Evolutionary conservation across 176 grass and related monocot species (phyloP), one percentile per base, ranked within the genome.

Genomic region (Microstegium vimineum): DNA sequence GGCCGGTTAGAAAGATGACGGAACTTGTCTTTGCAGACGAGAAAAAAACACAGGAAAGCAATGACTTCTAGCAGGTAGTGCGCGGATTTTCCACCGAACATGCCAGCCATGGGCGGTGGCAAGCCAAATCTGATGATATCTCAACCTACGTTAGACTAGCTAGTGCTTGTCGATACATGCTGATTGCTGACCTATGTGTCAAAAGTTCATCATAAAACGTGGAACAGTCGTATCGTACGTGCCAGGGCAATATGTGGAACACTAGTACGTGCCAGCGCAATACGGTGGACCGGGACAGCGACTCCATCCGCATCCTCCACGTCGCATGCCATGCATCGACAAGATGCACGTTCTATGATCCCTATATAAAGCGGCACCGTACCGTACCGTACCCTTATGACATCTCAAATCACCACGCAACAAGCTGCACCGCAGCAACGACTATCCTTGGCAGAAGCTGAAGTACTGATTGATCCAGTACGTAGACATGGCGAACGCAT

Each of bases 401-500:
- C 75, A 85, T 17, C 38, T 61, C 71, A 16, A 38, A 23, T 17
- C 78, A 82, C 28, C 38, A 14, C 60, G 8, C 4, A 33, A 5
- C 52, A 73, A 63, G 57, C 70, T 23, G 37, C 67, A 26, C 35
- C 36, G 12, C 38, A 46, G 40, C 69, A 71, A 28, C 69, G 0
- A 18, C 22, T 54, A 30, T 4, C 25, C 33, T 22, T 10, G 5
- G 6, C 8, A 14, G 15, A 26, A 23, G 10, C 38, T 61, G 43
- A 47, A 37, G 1, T 14, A 3, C 0, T 11, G 23, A 10, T 25
- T 33, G 4, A 27, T 16, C 23, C 84, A 6, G n/a, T 2, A n/a
- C n/a, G n/a, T n/a, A n/a, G n/a, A n/a, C n/a, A 80, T 88, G 81
- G 81, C 69, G 8, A 62, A 15, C 22, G 28, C 68, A n/a, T n/a